A percentile compares a stretch with the other conserved stretches of the same genome.
Conservation (phyloP, 768 basidiomycete genomes). For the Lactarius psammicola region DNA sequence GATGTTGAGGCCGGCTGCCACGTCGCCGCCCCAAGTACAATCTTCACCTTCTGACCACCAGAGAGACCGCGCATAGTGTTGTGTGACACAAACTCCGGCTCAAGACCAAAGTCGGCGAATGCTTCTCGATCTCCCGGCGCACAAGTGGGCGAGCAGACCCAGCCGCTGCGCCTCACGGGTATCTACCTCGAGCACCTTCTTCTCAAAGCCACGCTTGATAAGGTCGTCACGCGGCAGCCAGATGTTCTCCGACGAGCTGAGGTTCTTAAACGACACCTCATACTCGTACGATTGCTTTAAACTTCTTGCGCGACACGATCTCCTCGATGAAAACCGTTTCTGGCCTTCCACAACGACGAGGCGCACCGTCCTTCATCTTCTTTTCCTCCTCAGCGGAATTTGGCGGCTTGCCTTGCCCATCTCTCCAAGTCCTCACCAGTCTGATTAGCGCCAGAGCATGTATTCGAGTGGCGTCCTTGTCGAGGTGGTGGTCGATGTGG, state of each 20-base stretch:
- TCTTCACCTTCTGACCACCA: constrained; percentile 99
- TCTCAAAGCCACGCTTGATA: constrained; percentile 97
- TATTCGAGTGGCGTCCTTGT: constrained; percentile 98
- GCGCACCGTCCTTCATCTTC: constrained; percentile 96
- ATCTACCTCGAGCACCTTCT: constrained; percentile 98
- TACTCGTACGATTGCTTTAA: constrained; percentile 99
- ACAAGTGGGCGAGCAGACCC: constrained; percentile 95
- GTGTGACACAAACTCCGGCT: constrained; percentile 98
- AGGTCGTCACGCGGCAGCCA: constrained; percentile 97
- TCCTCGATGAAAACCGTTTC: constrained; percentile 95
- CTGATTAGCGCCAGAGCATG: constrained; percentile 99
- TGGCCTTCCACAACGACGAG: constrained; percentile 87
- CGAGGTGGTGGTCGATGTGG: constrained; percentile 97
- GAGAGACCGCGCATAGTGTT: constrained; percentile 99
- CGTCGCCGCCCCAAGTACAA: constrained; percentile 95
- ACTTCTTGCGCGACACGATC: constrained; percentile 88
- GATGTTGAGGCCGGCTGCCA: constrained; percentile 98
- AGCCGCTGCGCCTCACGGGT: constrained; percentile 96
- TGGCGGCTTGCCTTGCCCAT: constrained; percentile 87
- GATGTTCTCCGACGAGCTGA: constrained; percentile 97
- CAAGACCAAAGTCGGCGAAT: constrained; percentile 98
- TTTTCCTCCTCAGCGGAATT: constrained; percentile 83
- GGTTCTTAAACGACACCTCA: constrained; percentile 92
- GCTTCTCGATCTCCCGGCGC: constrained; percentile 98
- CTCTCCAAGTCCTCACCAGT: constrained; percentile 98